A percentile compares a stretch with the other conserved stretches of the same genome.
phyloP scores from a whole-genome alignment of 768 basidiomycete species.

The Podaxis mareebaensis region DNA sequence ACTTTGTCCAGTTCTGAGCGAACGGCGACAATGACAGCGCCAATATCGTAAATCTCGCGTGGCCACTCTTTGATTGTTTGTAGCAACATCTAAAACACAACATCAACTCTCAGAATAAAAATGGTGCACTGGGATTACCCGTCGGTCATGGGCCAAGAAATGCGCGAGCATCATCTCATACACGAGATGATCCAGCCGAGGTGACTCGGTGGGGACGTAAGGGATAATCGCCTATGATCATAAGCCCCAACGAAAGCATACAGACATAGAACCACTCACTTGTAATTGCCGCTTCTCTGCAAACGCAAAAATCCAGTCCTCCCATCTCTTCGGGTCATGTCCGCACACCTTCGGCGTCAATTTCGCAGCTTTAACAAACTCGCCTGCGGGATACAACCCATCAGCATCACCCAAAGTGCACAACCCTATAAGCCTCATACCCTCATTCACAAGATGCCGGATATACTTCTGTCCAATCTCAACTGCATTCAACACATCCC shows the following conservation, averaged over 20 bases:
- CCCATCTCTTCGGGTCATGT: constrained; percentile 83
- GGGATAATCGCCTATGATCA: constrained; percentile 77
- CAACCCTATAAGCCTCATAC: constrained; percentile 40
- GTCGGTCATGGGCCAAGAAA: constrained; percentile 75
- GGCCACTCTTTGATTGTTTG: constrained; percentile 89
- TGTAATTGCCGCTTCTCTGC: constrained; percentile 78
- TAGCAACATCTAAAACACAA: constrained; percentile 58
- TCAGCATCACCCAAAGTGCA: not conserved
- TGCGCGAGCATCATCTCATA: constrained; percentile 96
- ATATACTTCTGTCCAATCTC: constrained; percentile 88
- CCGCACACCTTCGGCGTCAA: constrained; percentile 86
- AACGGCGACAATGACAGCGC: constrained; percentile 87
- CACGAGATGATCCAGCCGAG: constrained; percentile 78
- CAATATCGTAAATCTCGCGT: constrained; percentile 82
- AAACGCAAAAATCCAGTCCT: constrained; percentile 92
- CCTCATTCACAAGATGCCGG: constrained; percentile 79
- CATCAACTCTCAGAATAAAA: not conserved
- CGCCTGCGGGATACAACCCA: constrained; percentile 28
- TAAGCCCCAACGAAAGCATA: not conserved
- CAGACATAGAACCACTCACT: constrained; percentile 40
- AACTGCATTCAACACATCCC: constrained; percentile 49
- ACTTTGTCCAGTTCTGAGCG: constrained; percentile 75
- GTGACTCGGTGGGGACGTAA: constrained; percentile 79
- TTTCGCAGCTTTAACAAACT: constrained; percentile 77
- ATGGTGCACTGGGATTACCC: constrained; percentile 40